Evolutionary conservation across 2,329 filamentous ascomycete genomes (phyloP).

Genomic region (Aspergillus spinulosporus): DNA sequence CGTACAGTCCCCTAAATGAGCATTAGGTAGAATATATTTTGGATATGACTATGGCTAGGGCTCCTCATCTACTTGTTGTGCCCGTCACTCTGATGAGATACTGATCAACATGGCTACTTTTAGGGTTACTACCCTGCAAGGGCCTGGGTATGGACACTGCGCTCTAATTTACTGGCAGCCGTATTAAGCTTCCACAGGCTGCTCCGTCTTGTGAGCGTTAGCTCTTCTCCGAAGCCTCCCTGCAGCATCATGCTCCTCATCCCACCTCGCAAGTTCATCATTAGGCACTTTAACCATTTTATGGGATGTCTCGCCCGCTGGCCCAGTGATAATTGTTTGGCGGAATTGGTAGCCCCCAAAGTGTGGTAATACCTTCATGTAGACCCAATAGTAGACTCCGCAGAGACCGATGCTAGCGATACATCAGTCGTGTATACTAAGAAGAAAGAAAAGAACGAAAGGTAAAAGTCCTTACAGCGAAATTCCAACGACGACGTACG

Average conservation of each 20-base stretch:
- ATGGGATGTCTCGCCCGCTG: slow-evolving; percentile 51
- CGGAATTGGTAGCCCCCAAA: slow-evolving; percentile 57
- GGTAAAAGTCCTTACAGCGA: slow-evolving; percentile 54
- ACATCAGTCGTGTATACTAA: too few relatives aligned
- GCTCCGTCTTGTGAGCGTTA: neutral
- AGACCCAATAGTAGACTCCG: slow-evolving; percentile 59
- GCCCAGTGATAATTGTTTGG: slow-evolving; percentile 55
- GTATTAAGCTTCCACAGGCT: neutral
- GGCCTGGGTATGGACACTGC: too few relatives aligned
- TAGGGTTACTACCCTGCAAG: too few relatives aligned
- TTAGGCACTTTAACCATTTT: slow-evolving; percentile 57
- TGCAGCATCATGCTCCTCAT: slow-evolving; percentile 57
- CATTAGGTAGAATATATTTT: too few relatives aligned
- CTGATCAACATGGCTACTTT: too few relatives aligned
- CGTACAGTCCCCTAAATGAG: too few relatives aligned
- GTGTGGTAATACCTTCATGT: slow-evolving; percentile 59
- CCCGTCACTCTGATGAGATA: too few relatives aligned
- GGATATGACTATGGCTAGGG: too few relatives aligned
- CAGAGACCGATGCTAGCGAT: slow-evolving; percentile 52
- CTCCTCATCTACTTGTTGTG: too few relatives aligned
- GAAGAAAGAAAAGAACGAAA: neutral
- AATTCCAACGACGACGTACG: slow-evolving; percentile 65
- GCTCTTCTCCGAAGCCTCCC: slow-evolving; percentile 25
- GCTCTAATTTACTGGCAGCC: neutral
- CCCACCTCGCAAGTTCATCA: slow-evolving; percentile 56